These are phyloP conservation scores for Cryptosporidium ryanae DNA, from an alignment of 169 alveolate genomes.

Conservation along the genomic window DNA sequence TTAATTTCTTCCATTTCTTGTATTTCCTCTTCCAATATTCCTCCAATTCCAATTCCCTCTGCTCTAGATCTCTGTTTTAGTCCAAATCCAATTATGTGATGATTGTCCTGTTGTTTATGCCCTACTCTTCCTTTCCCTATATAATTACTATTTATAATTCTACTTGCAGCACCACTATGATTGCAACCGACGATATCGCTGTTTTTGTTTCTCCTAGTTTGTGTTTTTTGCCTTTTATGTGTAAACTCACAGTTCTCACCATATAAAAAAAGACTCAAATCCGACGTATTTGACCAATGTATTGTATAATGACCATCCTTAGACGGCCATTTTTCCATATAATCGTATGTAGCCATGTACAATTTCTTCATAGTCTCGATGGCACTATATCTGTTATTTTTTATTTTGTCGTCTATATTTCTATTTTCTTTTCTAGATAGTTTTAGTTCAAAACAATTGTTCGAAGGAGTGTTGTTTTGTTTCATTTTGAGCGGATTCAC, in stretches of 20 bases:
- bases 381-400: conserved; percentile 37
- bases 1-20: not conserved
- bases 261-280: conserved; percentile 37
- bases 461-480: not conserved
- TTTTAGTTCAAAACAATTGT: not conserved
- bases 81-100: too few species aligned
- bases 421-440: not conserved
- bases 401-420: not conserved
- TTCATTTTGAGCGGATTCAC: not conserved
- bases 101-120: too few species aligned
- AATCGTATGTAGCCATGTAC: conserved; percentile 40
- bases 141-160: not conserved
- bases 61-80: not conserved
- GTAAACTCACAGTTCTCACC: conserved; percentile 23
- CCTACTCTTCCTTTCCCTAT: not conserved
- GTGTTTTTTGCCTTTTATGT: not conserved
- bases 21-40: not conserved
- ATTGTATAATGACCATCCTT: conserved; percentile 58
- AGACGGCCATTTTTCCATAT: conserved; percentile 65
- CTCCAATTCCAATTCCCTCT: not conserved
- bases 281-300: conserved; percentile 57
- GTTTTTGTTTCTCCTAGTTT: not conserved
- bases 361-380: conserved; percentile 55
- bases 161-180: not conserved
- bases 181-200: not conserved